A percentile compares a stretch with the other conserved stretches of the same genome.
Evolutionary conservation across 2,329 filamentous ascomycete species (phyloP).

Genomic region (Onygenales sp.): DNA sequence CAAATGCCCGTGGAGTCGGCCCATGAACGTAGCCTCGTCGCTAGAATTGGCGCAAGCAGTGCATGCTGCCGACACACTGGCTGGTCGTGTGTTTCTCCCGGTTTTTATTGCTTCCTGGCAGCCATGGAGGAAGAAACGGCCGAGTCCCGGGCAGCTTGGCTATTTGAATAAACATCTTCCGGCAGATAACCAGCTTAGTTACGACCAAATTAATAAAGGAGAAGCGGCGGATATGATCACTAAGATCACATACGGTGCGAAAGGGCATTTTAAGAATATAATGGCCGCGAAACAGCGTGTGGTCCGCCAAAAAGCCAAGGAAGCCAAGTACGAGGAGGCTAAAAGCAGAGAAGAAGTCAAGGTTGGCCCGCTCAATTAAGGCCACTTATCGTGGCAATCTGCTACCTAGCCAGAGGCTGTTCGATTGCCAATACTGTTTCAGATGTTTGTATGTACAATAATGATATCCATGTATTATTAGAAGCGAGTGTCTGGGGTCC

Average conservation of each 20-base stretch:
- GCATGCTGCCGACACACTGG: conserved; percentile 76
- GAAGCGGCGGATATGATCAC: conserved; percentile 83
- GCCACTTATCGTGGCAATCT: not conserved
- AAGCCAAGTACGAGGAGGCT: conserved; percentile 17
- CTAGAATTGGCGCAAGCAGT: conserved; percentile 65
- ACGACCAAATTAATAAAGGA: conserved; percentile 61
- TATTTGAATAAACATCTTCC: conserved; percentile 34
- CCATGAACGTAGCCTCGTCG: conserved; percentile 57
- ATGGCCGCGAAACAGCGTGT: conserved; percentile 45
- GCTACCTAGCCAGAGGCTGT: not conserved
- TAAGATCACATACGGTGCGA: conserved; percentile 72
- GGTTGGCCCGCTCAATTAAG: conserved; percentile 35
- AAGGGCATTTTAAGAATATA: conserved; percentile 50
- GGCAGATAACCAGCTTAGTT: conserved; percentile 52
- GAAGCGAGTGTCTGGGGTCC: too few species aligned
- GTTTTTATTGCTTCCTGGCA: conserved; percentile 57
- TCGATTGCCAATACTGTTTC: not conserved
- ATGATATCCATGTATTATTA: not conserved
- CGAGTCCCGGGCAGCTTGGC: conserved; percentile 43
- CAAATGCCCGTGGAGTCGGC: conserved; percentile 54
- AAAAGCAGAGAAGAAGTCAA: conserved; percentile 32
- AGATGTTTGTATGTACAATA: not conserved
- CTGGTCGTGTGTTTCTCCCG: conserved; percentile 54
- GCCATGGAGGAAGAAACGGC: conserved; percentile 59
- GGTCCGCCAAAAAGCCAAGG: conserved; percentile 26